phyloP scores from a whole-genome alignment of 2,329 filamentous ascomycete species.

The Aspergillus fijiensis region DNA sequence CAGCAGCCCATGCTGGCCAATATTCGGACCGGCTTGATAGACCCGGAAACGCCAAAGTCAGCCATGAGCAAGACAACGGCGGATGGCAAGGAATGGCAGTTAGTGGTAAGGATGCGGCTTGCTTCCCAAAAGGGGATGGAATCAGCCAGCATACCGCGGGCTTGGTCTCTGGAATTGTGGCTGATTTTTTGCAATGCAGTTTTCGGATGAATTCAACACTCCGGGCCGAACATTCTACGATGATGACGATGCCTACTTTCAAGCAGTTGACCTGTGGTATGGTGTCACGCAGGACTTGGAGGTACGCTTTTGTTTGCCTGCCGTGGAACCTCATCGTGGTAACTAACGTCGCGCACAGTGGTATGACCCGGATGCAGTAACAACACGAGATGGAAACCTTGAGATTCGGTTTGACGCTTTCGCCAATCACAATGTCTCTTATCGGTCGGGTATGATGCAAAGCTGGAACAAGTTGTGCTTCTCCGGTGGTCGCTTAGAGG shows the following conservation, averaged over 20 bases:
- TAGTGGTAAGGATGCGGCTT: conserved; percentile 53
- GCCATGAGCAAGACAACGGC: conserved; percentile 56
- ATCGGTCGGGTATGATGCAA: conserved; percentile 71
- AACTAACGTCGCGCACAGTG: conserved; percentile 47
- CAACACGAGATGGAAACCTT: conserved; percentile 61
- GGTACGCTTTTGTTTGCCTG: conserved; percentile 38
- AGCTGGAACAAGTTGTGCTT: conserved; percentile 74
- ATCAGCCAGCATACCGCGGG: not conserved
- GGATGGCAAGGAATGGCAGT: conserved; percentile 61
- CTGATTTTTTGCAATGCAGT: conserved; percentile 38
- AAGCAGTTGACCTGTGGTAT: conserved; percentile 70
- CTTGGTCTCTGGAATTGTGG: conserved; percentile 7
- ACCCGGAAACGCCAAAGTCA: conserved; percentile 64
- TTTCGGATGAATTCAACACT: conserved; percentile 70
- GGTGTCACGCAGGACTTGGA: conserved; percentile 69
- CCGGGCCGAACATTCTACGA: conserved; percentile 69
- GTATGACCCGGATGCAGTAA: conserved; percentile 68
- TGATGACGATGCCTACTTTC: conserved; percentile 67
- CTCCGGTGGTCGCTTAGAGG: conserved; percentile 68
- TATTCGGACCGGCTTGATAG: conserved; percentile 60
- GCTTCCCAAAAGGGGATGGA: not conserved
- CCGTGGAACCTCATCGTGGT: not conserved
- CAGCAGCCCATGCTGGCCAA: conserved; percentile 58
- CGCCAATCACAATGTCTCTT: conserved; percentile 64
- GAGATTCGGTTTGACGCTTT: conserved; percentile 66